These are phyloP conservation scores for Cylindrotheca fusiformis DNA, from an alignment of 108 stramenopile species.

Conservation along the genomic window DNA sequence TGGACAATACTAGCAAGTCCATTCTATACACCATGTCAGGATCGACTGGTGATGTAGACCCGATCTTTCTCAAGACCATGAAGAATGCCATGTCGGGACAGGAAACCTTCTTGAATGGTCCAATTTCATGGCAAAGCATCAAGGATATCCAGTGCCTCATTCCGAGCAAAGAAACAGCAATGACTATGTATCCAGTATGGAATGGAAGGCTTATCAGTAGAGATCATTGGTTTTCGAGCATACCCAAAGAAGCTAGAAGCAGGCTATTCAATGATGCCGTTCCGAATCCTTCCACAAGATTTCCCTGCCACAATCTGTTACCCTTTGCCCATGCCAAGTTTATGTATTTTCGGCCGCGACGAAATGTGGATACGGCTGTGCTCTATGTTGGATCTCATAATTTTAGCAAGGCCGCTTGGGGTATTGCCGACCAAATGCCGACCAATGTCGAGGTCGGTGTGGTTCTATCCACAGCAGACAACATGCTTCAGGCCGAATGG, in stretches of 20 bases:
- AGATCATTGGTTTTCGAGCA: neutral
- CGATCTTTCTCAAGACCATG: constrained; percentile 13
- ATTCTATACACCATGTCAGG: constrained; percentile 21
- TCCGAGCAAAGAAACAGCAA: neutral
- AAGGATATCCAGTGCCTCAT: neutral
- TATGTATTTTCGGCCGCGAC: neutral
- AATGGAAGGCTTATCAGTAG: neutral
- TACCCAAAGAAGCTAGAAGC: neutral
- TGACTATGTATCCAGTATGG: neutral
- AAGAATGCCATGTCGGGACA: neutral
- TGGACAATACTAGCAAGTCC: neutral
- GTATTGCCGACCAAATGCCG: neutral
- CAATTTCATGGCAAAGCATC: neutral
- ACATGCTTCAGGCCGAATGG: neutral
- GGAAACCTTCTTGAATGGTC: neutral
- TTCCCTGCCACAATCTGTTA: neutral
- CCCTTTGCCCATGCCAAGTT: neutral
- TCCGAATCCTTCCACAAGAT: neutral
- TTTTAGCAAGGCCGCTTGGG: constrained; percentile 17
- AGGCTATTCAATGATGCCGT: constrained; percentile 1
- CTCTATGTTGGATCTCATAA: constrained; percentile 22
- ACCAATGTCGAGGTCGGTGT: constrained; percentile 19
- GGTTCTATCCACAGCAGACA: neutral
- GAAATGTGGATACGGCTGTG: neutral
- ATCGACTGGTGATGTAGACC: constrained; percentile 9